These are phyloP conservation scores for Xylaria nigripes DNA, from an alignment of 495 filamentous ascomycete genomes.

Conservation along the genomic window DNA sequence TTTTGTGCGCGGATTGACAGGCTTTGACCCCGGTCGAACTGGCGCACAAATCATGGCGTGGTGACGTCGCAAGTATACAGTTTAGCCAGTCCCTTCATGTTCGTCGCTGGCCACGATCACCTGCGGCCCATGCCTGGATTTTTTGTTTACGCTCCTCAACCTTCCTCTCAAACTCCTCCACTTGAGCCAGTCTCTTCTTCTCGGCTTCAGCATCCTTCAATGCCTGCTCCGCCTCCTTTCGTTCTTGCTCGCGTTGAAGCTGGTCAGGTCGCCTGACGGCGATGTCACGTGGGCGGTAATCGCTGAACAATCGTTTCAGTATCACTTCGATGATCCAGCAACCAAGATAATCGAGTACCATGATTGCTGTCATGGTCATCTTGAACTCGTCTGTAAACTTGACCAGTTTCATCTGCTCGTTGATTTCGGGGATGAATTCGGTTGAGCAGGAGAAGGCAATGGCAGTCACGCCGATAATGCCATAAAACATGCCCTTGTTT, in stretches of 20 bases:
- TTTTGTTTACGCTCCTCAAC: slow-evolving; percentile 31
- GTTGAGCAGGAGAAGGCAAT: slow-evolving; percentile 95
- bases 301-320: slow-evolving; percentile 79
- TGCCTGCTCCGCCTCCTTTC: slow-evolving; percentile 55
- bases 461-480: slow-evolving; percentile 75
- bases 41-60: neutral
- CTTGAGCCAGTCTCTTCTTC: slow-evolving; percentile 39
- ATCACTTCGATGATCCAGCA: slow-evolving; percentile 87
- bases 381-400: slow-evolving; percentile 92
- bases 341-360: slow-evolving; percentile 81
- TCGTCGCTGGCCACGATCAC: neutral
- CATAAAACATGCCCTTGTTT: slow-evolving; percentile 97
- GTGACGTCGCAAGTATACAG: neutral
- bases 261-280: slow-evolving; percentile 81
- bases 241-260: slow-evolving; percentile 61
- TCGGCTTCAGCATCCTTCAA: slow-evolving; percentile 47
- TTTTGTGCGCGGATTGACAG: neutral
- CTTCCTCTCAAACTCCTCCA: slow-evolving; percentile 44
- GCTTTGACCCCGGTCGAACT: neutral
- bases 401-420: slow-evolving; percentile 85
- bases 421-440: slow-evolving; percentile 91
- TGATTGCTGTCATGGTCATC: slow-evolving; percentile 69
- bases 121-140: slow-evolving; percentile 13
- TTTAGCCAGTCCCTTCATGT: neutral
- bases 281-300: slow-evolving; percentile 91